Evolutionary conservation across 2,329 filamentous ascomycete genomes (phyloP).

Genomic region (Aspergillus fischeri): DNA sequence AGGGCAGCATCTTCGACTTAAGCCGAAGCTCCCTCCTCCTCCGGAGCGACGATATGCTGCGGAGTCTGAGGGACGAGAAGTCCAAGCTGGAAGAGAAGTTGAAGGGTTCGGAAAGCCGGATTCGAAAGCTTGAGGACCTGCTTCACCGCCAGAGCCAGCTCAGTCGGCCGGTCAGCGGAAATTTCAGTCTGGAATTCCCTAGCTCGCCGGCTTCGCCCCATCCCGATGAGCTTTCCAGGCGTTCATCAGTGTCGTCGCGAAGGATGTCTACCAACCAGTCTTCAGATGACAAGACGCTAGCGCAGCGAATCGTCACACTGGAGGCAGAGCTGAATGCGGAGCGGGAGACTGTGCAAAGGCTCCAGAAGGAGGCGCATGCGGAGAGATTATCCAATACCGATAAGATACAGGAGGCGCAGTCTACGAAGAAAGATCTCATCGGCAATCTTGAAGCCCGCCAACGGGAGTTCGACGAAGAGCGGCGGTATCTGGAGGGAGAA

Average conservation of each 20-base stretch:
- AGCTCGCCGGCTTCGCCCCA: slow-evolving; percentile 40
- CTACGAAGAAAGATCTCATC: slow-evolving; percentile 89
- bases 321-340: slow-evolving; percentile 76
- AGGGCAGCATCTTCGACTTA: slow-evolving; percentile 89
- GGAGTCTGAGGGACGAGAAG: slow-evolving; percentile 79
- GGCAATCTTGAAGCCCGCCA: slow-evolving; percentile 92
- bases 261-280: slow-evolving; percentile 59
- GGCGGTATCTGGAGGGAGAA: slow-evolving; percentile 77
- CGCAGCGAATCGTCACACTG: slow-evolving; percentile 61
- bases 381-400: slow-evolving; percentile 58
- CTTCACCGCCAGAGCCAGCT: slow-evolving; percentile 73
- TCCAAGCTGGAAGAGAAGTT: slow-evolving; percentile 67
- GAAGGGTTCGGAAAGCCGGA: slow-evolving; percentile 80
- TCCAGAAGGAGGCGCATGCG: slow-evolving; percentile 67
- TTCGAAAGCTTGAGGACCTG: slow-evolving; percentile 86
- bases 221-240: slow-evolving; percentile 46
- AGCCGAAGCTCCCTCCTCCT: slow-evolving; percentile 82
- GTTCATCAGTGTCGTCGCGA: slow-evolving; percentile 58
- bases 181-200: slow-evolving; percentile 43
- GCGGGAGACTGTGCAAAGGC: slow-evolving; percentile 60
- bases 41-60: slow-evolving; percentile 77
- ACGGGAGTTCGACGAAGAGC: slow-evolving; percentile 79
- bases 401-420: slow-evolving; percentile 77
- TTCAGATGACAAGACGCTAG: slow-evolving; percentile 57
- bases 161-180: slow-evolving; percentile 50